Conservation (phyloP, 2,329 filamentous ascomycete genomes). For the Aspergillus vadensis region DNA sequence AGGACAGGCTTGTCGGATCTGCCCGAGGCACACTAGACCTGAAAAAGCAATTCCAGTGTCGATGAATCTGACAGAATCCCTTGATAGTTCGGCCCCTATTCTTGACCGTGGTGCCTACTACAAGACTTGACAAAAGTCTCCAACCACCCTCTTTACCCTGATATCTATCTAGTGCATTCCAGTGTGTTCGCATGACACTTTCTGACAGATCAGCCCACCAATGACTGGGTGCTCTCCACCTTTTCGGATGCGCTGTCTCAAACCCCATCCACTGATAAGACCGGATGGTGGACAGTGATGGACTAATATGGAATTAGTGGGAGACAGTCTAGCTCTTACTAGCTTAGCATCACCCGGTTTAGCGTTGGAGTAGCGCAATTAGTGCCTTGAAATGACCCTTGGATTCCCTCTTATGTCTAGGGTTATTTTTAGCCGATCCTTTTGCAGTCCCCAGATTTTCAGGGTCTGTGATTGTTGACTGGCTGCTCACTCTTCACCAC, state of each 20-base stretch:
- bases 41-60: background rate
- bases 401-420: background rate
- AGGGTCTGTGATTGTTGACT: background rate
- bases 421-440: conserved; percentile 12
- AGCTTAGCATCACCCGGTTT: background rate
- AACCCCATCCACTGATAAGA: background rate
- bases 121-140: background rate
- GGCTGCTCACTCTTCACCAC: background rate
- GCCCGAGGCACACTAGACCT: background rate
- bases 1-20: background rate
- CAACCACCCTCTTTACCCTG: background rate
- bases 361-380: background rate
- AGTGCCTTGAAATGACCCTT: background rate
- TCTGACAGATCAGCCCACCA: background rate
- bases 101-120: background rate
- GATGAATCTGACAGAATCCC: background rate
- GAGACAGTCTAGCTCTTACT: background rate
- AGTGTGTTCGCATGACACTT: background rate
- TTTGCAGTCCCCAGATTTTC: conserved; percentile 10
- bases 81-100: background rate
- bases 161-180: background rate
- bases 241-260: background rate
- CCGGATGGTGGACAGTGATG: background rate
- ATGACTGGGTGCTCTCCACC: background rate
- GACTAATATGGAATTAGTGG: background rate